Base-by-base conservation (phyloP, 495 filamentous ascomycete genomes). In the Neurospora sp. region DNA sequence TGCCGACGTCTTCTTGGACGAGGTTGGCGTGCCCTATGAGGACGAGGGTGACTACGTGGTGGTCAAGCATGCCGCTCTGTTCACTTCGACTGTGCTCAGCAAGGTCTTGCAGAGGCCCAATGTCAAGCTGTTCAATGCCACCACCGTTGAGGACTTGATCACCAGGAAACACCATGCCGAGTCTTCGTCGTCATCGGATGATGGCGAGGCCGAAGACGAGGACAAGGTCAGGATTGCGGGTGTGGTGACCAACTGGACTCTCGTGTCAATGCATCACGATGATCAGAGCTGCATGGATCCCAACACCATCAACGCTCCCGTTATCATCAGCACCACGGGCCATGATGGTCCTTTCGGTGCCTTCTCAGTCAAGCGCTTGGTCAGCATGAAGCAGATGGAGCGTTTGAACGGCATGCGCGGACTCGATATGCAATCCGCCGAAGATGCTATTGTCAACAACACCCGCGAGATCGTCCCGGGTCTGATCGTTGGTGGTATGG, bases 271-370 rank as follows among this genome's bases (percentile, higher is more conserved):
- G 86, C 93, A 97, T 83, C 94, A 97, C 81, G 79, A 79, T 37
- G 93, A 95, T 83, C 93, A 96, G 85, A 91, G 88, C 74, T 96
- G 93, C 90, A 96, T 96, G 93, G 94, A 97, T 82, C 94, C 94
- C 75, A 97, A 94, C 87, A 96, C 93, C 80, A 94, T 97, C 87
- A 96, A 96, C 79, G 92, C 93, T 4, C 93, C 93, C 3, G 80
- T 97, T 72, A 85, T 96, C 75, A 91, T 97, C 82, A 92, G 89
- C 73, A 96, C 93, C 49, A 96, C 94, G 11, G 94, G 94, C 41
- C 94, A 97, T 77, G 94, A 97, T 75, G 94, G 79, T 77, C 94
- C 94, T 16, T 95, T 95, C 79, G 94, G 94, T 72, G 94, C 94
- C 49, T 97, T 97, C 87, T 89, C 85, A 74, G 93, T 91, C 78